phyloP scores from a whole-genome alignment of 2,329 filamentous ascomycete species.

The Neopestalotiopsis clavispora region DNA sequence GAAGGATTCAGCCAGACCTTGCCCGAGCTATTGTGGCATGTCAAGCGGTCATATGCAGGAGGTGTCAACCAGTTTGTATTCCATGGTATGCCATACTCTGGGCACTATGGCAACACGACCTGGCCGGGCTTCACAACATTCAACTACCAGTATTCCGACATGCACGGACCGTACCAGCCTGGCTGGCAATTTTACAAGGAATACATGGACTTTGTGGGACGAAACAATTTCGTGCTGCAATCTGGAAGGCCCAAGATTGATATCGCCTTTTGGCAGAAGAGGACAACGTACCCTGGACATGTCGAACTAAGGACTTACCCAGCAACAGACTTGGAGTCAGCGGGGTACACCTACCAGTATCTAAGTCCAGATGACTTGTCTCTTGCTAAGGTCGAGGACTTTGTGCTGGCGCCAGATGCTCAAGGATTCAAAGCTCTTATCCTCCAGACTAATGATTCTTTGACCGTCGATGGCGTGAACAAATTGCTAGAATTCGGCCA shows the following conservation, averaged over 20 bases:
- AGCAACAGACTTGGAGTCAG: neutral
- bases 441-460: neutral
- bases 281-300: neutral
- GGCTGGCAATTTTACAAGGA: neutral
- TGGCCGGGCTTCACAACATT: constrained; percentile 6
- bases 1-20: neutral
- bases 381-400: neutral
- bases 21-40: neutral
- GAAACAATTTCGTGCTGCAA: neutral
- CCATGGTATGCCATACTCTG: neutral
- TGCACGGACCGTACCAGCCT: constrained; percentile 3
- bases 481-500: neutral
- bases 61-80: neutral
- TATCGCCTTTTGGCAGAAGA: neutral
- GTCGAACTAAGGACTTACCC: neutral
- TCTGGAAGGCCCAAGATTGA: neutral
- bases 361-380: neutral
- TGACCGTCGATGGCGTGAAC: neutral
- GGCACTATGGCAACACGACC: neutral
- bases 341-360: neutral
- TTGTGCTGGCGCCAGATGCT: neutral
- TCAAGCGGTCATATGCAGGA: neutral
- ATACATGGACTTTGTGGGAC: neutral
- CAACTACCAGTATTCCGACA: neutral
- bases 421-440: neutral